Percentiles rank a stretch among this genome's conserved stretches.
Conservation (phyloP, 2,329 filamentous ascomycete genomes). For the Helotiales sp. region DNA sequence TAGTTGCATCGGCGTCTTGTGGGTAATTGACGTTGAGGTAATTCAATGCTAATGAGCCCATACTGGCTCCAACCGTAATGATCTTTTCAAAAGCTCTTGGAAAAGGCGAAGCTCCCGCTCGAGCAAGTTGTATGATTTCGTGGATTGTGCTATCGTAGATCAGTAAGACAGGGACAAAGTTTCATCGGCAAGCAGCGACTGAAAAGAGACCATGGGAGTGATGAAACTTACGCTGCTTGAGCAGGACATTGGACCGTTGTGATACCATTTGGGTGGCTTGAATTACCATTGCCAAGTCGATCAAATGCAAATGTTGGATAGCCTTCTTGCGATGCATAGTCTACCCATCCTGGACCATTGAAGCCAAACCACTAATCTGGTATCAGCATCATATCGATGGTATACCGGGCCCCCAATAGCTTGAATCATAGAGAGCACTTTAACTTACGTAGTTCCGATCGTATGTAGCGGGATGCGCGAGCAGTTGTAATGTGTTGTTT, state of each 20-base stretch:
- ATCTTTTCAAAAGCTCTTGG: conserved; percentile 24
- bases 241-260: conserved; percentile 26
- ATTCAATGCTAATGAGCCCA: conserved; percentile 24
- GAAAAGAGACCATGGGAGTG: background rate
- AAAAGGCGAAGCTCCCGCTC: conserved; percentile 9
- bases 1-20: conserved; percentile 24
- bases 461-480: conserved; percentile 19
- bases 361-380: conserved; percentile 20
- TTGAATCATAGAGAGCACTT: too few species aligned
- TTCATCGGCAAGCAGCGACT: too few species aligned
- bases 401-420: background rate
- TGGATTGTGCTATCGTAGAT: conserved; percentile 22
- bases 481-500: conserved; percentile 15
- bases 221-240: conserved; percentile 21
- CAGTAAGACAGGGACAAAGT: too few species aligned
- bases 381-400: background rate
- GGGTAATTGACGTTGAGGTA: conserved; percentile 25
- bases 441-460: conserved; percentile 17
- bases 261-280: conserved; percentile 28
- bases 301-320: conserved; percentile 31
- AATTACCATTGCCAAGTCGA: conserved; percentile 26
- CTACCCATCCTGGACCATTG: conserved; percentile 20
- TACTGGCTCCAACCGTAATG: conserved; percentile 26
- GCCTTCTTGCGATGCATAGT: conserved; percentile 22
- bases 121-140: conserved; percentile 20